Percentiles rank a stretch among this genome's conserved stretches.
phyloP scores from a whole-genome alignment of 139 green algal species.

The Picochlorum costavermella region DNA sequence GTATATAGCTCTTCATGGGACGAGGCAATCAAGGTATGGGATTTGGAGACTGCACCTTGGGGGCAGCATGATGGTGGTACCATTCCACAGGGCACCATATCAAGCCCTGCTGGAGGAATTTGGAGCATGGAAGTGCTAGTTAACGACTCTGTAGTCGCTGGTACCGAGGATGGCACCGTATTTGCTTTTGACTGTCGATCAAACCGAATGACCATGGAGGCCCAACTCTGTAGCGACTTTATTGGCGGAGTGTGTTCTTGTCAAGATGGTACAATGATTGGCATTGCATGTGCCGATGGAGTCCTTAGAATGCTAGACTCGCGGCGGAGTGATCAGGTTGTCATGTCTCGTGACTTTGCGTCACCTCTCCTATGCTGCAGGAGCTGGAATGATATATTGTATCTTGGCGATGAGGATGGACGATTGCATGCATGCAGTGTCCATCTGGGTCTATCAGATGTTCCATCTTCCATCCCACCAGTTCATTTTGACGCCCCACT shows the following conservation, averaged over 20 bases:
- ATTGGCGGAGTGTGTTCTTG: slow-evolving; percentile 23
- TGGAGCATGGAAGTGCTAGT: too few species aligned
- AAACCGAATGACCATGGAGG: not conserved
- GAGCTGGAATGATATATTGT: slow-evolving; percentile 33
- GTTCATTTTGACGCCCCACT: too few species aligned
- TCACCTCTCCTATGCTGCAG: slow-evolving; percentile 47
- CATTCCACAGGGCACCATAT: too few species aligned
- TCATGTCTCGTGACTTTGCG: slow-evolving; percentile 17
- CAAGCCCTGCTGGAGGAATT: too few species aligned
- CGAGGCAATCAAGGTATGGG: not conserved
- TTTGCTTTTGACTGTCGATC: too few species aligned
- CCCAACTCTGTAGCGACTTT: not conserved
- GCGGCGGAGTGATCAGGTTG: slow-evolving; percentile 13
- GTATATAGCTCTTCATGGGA: not conserved
- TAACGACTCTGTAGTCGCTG: too few species aligned
- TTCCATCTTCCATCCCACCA: too few species aligned
- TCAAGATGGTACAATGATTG: slow-evolving; percentile 34
- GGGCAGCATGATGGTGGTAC: not conserved
- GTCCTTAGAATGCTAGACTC: slow-evolving; percentile 39
- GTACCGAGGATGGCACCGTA: too few species aligned
- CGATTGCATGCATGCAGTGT: slow-evolving; percentile 44
- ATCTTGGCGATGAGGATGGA: slow-evolving; percentile 49
- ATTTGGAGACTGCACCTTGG: not conserved
- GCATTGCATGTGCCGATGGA: slow-evolving; percentile 42
- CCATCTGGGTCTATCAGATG: not conserved